Evolutionary conservation across 1,139 yeast species (phyloP), one percentile per base, ranked within the genome.

Genomic region (Yamadazyma taylorii): DNA sequence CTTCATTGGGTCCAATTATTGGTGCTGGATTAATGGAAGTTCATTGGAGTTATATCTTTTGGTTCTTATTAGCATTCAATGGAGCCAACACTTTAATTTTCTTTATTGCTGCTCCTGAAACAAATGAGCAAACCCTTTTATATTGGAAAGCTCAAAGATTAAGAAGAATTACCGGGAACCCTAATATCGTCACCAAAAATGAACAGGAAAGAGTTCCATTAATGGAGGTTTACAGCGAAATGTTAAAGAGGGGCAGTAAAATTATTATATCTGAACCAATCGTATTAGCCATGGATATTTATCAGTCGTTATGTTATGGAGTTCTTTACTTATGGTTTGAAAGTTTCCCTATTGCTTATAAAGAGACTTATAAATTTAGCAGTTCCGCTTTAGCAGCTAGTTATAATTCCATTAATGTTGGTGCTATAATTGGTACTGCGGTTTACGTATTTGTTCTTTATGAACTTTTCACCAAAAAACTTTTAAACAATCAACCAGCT

Each of bases 81-180:
- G 75, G 63, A 10, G 34, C 61, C 3, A 38, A 66, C 1, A 53
- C 70, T 5, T 9, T 63, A 1, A 15, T 71, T 0, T 52, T 75
- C 38, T 30, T 55, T 3, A 50, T 66, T 30, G 52, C 68, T 30
- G 56, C 78, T 24, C 80, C 82, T 0, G 85, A 80, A 55, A 74
- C 84, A 4, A 72, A 63, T 34, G 66, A 54, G n/a, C 61, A 61
- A 19, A 69, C 77, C 3, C 52, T 80, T 16, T 56, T 79, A 9
- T 53, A 66, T 36, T 60, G 78, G 39, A 63, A 69, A 45, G 83
- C 84, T 0, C 45, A 53, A 27, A 56, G 78, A 39, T 57, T 78
- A 37, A 62, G 82, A 50, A 58, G 60, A 32, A 41, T 58, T 12
- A 75, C 82, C 8, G 78, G 78, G 2, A 63, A 55, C 43, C 37